Conservation (phyloP, 805 yeast species). For the Metschnikowia dekortorum region DNA sequence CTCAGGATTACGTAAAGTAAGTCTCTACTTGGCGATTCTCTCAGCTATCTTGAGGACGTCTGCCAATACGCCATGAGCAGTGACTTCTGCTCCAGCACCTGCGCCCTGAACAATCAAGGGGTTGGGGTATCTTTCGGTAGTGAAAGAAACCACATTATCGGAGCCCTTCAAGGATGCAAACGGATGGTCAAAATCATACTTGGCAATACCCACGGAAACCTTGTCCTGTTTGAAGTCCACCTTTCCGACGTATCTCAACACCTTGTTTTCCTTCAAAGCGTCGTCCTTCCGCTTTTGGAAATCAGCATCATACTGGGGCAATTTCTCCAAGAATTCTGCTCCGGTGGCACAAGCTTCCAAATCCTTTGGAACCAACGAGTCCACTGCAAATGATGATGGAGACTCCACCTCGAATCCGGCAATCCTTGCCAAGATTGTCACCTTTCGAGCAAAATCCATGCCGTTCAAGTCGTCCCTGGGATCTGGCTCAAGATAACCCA, state of each 20-base stretch:
- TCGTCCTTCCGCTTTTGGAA: constrained; percentile 71
- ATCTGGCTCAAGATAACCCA: constrained; percentile 98
- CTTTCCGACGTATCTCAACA: constrained; percentile 88
- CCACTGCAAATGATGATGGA: constrained; percentile 90
- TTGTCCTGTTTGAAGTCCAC: constrained; percentile 69
- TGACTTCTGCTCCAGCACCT: constrained; percentile 77
- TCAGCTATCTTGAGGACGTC: constrained; percentile 91
- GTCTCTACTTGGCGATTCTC: constrained; percentile 51
- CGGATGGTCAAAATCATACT: constrained; percentile 86
- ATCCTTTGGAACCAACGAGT: constrained; percentile 84
- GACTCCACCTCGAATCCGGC: constrained; percentile 82
- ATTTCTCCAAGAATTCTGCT: constrained; percentile 70
- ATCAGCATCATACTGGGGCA: constrained; percentile 81
- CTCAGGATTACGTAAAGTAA: not conserved
- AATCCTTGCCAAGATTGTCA: constrained; percentile 90
- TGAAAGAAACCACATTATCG: constrained; percentile 90
- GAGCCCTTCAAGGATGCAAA: constrained; percentile 95
- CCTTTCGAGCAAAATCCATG: constrained; percentile 96
- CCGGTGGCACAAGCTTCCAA: constrained; percentile 71
- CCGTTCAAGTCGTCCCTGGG: constrained; percentile 99
- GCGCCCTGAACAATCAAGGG: constrained; percentile 98
- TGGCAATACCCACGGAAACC: constrained; percentile 83
- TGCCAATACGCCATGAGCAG: constrained; percentile 83
- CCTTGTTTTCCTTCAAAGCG: constrained; percentile 81
- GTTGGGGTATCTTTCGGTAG: constrained; percentile 85